Percentiles rank a stretch among this genome's conserved stretches.
These are phyloP conservation scores for Petunia axillaris DNA, from an alignment of 257 asterid species.

Conservation along the genomic window DNA sequence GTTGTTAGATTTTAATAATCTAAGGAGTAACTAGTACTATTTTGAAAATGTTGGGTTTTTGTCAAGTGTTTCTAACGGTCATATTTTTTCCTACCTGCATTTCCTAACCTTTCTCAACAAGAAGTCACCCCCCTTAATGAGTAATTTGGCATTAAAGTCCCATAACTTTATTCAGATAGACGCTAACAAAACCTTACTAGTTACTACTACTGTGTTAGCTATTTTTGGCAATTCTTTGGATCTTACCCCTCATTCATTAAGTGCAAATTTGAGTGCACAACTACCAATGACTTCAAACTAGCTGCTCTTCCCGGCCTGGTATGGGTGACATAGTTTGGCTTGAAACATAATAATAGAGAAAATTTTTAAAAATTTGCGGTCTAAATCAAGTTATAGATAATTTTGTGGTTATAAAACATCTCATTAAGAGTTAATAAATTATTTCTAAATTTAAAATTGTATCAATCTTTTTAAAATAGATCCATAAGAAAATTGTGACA, in stretches of 20 bases:
- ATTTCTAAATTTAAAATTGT: too few species aligned
- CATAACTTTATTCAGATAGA: neutral
- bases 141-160: neutral
- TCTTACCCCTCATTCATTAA: neutral
- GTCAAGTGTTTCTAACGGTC: conserved; percentile 52
- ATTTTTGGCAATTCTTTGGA: neutral
- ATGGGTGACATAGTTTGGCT: too few species aligned
- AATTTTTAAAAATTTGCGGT: too few species aligned
- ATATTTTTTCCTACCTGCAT: conserved; percentile 38
- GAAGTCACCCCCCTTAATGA: conserved; percentile 27
- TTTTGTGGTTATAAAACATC: too few species aligned
- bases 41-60: conserved; percentile 6
- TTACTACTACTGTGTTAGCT: neutral
- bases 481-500: too few species aligned
- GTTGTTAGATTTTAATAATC: conserved; percentile 38
- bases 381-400: too few species aligned
- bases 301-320: too few species aligned
- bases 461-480: too few species aligned
- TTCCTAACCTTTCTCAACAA: conserved; percentile 14
- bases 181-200: neutral
- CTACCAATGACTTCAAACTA: too few species aligned
- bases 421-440: too few species aligned
- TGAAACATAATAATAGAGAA: too few species aligned
- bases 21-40: neutral
- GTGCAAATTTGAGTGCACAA: too few species aligned